Evolutionary conservation across 2,329 filamentous ascomycete species (phyloP).

Genomic region (Xylariaceae sp.): DNA sequence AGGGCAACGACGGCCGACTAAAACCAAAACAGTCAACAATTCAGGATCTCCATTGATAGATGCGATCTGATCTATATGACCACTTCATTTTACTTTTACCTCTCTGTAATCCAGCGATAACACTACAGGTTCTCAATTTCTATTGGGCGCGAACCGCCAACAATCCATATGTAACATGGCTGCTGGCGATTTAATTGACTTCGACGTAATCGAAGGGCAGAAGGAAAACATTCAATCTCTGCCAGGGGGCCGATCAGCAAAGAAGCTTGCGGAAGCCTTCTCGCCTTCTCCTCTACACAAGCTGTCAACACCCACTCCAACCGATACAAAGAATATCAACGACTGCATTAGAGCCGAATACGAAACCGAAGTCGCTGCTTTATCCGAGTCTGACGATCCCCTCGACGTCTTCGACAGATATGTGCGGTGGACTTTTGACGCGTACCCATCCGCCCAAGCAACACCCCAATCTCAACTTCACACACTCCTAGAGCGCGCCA

Average conservation of each 20-base stretch:
- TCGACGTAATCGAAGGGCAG: constrained; percentile 93
- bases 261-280: constrained; percentile 84
- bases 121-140: constrained; percentile 27
- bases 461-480: constrained; percentile 91
- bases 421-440: constrained; percentile 94
- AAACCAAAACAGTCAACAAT: constrained; percentile 42
- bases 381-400: constrained; percentile 90
- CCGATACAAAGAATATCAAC: constrained; percentile 78
- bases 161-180: constrained; percentile 49
- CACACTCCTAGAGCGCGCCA: constrained; percentile 88
- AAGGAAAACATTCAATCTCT: constrained; percentile 98
- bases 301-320: constrained; percentile 68
- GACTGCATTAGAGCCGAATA: constrained; percentile 82
- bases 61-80: constrained; percentile 8
- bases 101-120: constrained; percentile 29
- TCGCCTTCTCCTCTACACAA: constrained; percentile 68
- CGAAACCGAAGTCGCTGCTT: constrained; percentile 79
- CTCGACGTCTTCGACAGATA: constrained; percentile 96
- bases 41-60: background rate
- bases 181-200: constrained; percentile 67
- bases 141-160: constrained; percentile 26
- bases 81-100: constrained; percentile 10
- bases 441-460: constrained; percentile 92
- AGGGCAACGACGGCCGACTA: constrained; percentile 29
- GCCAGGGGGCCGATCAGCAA: constrained; percentile 85